Evolutionary conservation across 2,329 filamentous ascomycete species (phyloP).

Genomic region (Hypomyces perniciosus): DNA sequence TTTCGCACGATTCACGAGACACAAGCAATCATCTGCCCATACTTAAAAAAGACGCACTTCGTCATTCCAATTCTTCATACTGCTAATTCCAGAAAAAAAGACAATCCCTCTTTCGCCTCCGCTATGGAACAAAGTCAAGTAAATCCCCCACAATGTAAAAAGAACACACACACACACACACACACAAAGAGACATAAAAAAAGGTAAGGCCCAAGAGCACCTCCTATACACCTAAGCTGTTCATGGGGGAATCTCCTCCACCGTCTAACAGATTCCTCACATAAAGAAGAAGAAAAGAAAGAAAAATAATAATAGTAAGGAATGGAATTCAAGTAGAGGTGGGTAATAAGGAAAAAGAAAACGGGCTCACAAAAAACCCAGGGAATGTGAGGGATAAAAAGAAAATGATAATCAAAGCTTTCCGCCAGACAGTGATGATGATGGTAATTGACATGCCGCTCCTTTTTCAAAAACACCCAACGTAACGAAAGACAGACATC

Average conservation of each 20-base stretch:
- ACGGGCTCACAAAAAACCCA: too few species aligned
- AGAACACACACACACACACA: constrained; percentile 4
- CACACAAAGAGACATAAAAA: constrained; percentile 1
- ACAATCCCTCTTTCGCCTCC: constrained; percentile 27
- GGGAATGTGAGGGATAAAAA: too few species aligned
- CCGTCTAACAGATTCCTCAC: constrained; percentile 1
- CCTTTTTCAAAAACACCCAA: not conserved
- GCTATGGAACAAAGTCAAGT: constrained; percentile 24
- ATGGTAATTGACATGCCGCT: not conserved
- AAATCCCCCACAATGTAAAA: not conserved
- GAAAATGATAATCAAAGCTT: too few species aligned
- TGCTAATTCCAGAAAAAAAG: constrained; percentile 3
- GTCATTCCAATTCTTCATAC: constrained; percentile 7
- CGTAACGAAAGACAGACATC: too few species aligned
- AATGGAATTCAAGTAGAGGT: too few species aligned
- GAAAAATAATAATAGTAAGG: not conserved
- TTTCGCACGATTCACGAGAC: too few species aligned
- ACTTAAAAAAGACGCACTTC: constrained; percentile 2
- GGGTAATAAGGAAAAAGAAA: too few species aligned
- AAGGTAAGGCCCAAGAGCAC: not conserved
- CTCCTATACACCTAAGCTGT: not conserved
- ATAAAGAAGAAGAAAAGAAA: not conserved
- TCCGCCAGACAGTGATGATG: not conserved
- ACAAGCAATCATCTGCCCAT: too few species aligned
- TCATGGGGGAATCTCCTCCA: not conserved